Base-by-base conservation (phyloP, 2,329 filamentous ascomycete species). In the Xylaria sp. region DNA sequence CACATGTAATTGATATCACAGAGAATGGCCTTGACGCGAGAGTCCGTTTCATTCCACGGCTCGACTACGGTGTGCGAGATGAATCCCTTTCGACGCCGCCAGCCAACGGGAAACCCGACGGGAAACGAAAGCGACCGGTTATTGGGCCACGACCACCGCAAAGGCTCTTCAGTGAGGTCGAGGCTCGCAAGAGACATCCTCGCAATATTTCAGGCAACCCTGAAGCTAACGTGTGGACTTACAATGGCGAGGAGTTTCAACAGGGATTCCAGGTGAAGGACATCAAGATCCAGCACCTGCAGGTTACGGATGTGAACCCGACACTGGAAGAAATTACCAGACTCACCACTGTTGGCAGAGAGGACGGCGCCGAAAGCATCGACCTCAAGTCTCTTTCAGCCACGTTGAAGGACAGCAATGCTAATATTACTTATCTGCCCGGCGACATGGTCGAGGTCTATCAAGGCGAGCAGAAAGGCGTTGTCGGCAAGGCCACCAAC, bases 391-490 rank as follows among this genome's bases (percentile, higher is more conserved):
- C 93, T 1, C 80, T 99, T 48, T 92, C 93, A 7, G 90, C 92
- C 44, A 96, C 91, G 62, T 78, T 97, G 49, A 96, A 96, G 69
- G 90, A 91, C 54, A 89, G 86, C 62, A 90, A 89, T 55, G 85
- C 87, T 7, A 89, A 89, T 57, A 88, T 92, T 29, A 88, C 89
- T 2, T 99, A 96, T 67, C 83, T 96, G 4, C 90, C 92, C 2
- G 95, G 95, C 29, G 94, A 99, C 70, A 86, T 92, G n/a, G 92
- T 99, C 19, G 93, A 97, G 72, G 91, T 99, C 40, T 97, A 92
- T 72, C 87, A 92, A 52, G 94, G 94, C 61, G 94, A 99, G 75
- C 94, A 99, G 69, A 91, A 89, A 68, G 94, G 94, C 48, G 89
- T 97, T 13, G 81, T 90, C 26, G 94, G 94, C 66, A 91, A 87